These are phyloP conservation scores for Chrysanthemum seticuspe DNA, from an alignment of 129 eudicot genomes.

Conservation along the genomic window DNA sequence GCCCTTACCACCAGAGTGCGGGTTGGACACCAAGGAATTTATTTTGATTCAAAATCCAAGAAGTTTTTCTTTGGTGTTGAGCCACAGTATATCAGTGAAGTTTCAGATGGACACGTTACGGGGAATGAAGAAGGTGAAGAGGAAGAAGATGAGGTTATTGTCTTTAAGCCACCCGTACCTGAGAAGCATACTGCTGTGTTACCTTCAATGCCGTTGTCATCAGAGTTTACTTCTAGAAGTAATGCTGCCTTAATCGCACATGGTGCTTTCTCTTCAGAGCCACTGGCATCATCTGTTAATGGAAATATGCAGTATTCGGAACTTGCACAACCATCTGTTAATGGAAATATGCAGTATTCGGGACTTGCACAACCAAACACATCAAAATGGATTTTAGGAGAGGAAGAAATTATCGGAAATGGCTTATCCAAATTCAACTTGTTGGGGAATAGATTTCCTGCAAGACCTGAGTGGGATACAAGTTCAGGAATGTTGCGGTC, in stretches of 20 bases:
- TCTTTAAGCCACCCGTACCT: conserved; percentile 68
- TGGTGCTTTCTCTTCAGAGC: conserved; percentile 37
- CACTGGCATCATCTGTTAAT: conserved; percentile 35
- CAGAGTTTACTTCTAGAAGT: conserved; percentile 34
- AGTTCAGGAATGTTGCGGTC: conserved; percentile 36
- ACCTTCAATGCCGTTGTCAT: conserved; percentile 27
- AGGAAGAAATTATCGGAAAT: conserved; percentile 37
- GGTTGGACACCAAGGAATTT: conserved; percentile 56
- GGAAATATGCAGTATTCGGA: conserved; percentile 39
- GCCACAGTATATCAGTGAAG: conserved; percentile 42
- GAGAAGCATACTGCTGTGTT: conserved; percentile 47
- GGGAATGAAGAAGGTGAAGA: conserved; percentile 32
- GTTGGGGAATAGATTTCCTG: conserved; percentile 40
- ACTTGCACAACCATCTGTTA: conserved; percentile 40
- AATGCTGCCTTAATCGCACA: conserved; percentile 30
- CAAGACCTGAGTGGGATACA: conserved; percentile 33
- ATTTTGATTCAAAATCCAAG: conserved; percentile 58
- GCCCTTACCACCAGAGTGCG: conserved; percentile 59
- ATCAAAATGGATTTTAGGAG: conserved; percentile 45
- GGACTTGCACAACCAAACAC: conserved; percentile 43
- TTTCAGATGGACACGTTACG: conserved; percentile 10
- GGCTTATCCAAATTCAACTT: conserved; percentile 48
- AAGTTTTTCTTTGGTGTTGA: conserved; percentile 58
- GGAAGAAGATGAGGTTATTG: conserved; percentile 83
- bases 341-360: conserved; percentile 35